phyloP scores from a whole-genome alignment of 2,329 filamentous ascomycete species.

The Pseudogymnoascus sp. region DNA sequence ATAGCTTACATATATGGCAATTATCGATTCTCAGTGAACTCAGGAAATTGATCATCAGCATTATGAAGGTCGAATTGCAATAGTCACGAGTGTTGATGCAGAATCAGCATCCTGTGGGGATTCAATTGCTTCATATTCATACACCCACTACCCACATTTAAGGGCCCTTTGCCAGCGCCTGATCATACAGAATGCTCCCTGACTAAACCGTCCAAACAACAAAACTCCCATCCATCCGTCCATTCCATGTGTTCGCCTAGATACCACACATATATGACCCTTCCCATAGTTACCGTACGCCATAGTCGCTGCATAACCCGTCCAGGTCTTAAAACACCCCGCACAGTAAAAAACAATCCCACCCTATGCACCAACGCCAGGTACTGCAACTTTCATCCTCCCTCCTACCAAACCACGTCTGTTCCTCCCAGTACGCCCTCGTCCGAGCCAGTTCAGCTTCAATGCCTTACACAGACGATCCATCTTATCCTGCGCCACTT shows the following conservation, averaged over 20 bases:
- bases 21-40: background rate
- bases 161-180: background rate
- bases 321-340: background rate
- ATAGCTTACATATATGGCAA: background rate
- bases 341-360: background rate
- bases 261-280: background rate
- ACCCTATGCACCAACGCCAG: conserved; percentile 1
- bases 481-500: conserved; percentile 71
- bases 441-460: conserved; percentile 94
- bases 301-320: background rate
- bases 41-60: background rate
- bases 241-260: background rate
- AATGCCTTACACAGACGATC: conserved; percentile 78
- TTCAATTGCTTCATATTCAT: background rate
- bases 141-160: background rate
- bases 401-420: conserved; percentile 71
- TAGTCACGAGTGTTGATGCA: background rate
- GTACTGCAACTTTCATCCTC: conserved; percentile 23
- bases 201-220: background rate
- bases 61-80: background rate
- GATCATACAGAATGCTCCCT: background rate
- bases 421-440: conserved; percentile 83
- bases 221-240: background rate
- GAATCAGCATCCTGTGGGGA: background rate
- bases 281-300: background rate